phyloP scores from a whole-genome alignment of 768 basidiomycete species.

The Coprinopsis marcescibilis region DNA sequence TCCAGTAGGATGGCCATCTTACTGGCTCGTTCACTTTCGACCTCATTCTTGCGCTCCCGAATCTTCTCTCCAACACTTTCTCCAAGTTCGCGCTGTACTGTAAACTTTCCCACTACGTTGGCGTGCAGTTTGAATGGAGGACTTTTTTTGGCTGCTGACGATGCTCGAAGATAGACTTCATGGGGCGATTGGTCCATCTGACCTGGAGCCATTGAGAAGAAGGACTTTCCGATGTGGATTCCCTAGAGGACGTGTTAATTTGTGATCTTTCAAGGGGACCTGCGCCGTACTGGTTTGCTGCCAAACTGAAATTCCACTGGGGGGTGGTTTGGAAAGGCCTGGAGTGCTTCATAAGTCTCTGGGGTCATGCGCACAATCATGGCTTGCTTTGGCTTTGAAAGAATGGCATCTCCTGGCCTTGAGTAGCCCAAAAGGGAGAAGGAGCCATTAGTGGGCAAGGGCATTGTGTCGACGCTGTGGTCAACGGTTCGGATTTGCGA shows the following conservation, averaged over 20 bases:
- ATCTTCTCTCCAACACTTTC: conserved; percentile 38
- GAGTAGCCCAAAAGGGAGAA: conserved; percentile 57
- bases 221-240: conserved; percentile 57
- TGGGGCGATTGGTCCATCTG: conserved; percentile 50
- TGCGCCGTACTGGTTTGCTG: conserved; percentile 45
- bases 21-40: conserved; percentile 35
- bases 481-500: no score
- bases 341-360: conserved; percentile 66
- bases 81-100: conserved; percentile 57
- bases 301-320: conserved; percentile 60
- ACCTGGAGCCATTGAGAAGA: conserved; percentile 52
- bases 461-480: conserved; percentile 41
- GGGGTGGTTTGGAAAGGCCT: conserved; percentile 37
- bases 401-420: conserved; percentile 47
- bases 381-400: conserved; percentile 62
- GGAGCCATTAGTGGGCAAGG: conserved; percentile 49
- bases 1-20: conserved; percentile 48
- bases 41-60: conserved; percentile 40
- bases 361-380: conserved; percentile 73
- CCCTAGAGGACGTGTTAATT: conserved; percentile 36
- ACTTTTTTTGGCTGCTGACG: conserved; percentile 50
- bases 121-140: conserved; percentile 70
- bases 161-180: conserved; percentile 67
- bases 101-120: conserved; percentile 68
- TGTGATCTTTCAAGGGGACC: neutral